Percentiles rank a stretch among this genome's conserved stretches.
These are phyloP conservation scores for Teratosphaeria destructans DNA, from an alignment of 2,329 filamentous ascomycete genomes.

Conservation along the genomic window DNA sequence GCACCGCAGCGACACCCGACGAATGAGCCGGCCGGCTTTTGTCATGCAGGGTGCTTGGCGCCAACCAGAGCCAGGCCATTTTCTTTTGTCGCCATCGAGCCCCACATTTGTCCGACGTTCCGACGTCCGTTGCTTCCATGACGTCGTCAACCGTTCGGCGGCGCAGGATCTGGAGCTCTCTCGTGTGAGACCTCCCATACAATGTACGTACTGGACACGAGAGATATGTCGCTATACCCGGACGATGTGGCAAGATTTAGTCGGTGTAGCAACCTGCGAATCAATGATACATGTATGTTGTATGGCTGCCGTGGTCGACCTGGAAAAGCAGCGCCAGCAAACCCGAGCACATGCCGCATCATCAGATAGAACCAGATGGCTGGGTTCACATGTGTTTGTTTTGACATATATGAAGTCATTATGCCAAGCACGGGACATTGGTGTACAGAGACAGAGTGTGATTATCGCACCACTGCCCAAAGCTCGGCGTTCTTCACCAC, in stretches of 20 bases:
- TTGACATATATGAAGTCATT: no score
- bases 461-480: slow-evolving; percentile 12
- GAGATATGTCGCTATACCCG: no score
- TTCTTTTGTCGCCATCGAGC: not conserved
- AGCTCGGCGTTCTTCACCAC: slow-evolving; percentile 38
- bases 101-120: not conserved
- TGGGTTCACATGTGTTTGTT: no score
- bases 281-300: no score
- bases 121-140: not conserved
- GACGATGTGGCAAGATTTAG: no score
- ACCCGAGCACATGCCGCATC: no score
- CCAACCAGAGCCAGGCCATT: not conserved
- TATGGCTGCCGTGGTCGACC: no score
- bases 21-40: not conserved
- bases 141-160: not conserved
- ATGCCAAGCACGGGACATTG: not conserved
- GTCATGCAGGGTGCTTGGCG: not conserved
- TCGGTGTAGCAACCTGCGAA: no score
- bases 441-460: not conserved
- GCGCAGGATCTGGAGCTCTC: not conserved
- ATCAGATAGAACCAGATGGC: no score
- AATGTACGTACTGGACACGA: not conserved
- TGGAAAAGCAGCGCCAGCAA: no score
- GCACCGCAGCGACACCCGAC: not conserved
- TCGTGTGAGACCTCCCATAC: not conserved